These are phyloP conservation scores for Cercospora zeina DNA, from an alignment of 2,329 filamentous ascomycete genomes.

Conservation along the genomic window DNA sequence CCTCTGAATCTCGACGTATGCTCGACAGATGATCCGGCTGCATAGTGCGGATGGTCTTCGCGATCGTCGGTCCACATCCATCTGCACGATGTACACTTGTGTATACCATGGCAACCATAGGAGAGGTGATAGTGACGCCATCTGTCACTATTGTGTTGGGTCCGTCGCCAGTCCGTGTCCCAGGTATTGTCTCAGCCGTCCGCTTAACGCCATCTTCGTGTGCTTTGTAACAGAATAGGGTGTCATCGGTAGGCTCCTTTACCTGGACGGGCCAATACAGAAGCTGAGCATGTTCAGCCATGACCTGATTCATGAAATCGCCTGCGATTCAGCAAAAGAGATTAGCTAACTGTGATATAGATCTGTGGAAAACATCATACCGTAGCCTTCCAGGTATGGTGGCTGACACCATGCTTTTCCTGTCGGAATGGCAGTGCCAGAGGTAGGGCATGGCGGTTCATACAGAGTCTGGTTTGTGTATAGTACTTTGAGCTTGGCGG, in stretches of 20 bases:
- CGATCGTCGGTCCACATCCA: constrained; percentile 30
- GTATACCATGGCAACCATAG: constrained; percentile 28
- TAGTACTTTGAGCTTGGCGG: constrained; percentile 8
- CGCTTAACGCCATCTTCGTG: neutral
- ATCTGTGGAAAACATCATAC: neutral
- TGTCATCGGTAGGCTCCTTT: constrained; percentile 1
- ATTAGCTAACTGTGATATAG: neutral
- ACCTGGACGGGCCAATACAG: constrained; percentile 32
- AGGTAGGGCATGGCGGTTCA: constrained; percentile 23
- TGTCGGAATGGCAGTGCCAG: constrained; percentile 16
- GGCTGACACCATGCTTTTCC: constrained; percentile 1
- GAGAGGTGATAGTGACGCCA: constrained; percentile 33
- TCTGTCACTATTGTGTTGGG: constrained; percentile 32
- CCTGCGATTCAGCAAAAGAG: neutral
- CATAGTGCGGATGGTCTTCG: constrained; percentile 29
- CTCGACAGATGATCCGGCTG: constrained; percentile 27
- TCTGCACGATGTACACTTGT: constrained; percentile 24
- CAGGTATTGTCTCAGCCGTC: neutral
- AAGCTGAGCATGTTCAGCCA: constrained; percentile 21
- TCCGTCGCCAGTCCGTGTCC: constrained; percentile 9
- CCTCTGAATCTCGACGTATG: constrained; percentile 26
- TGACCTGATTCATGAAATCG: constrained; percentile 17
- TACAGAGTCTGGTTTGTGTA: constrained; percentile 4
- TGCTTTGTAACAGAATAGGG: neutral
- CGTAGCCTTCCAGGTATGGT: neutral